These are phyloP conservation scores for Rosa persica DNA, from an alignment of 306 rosid genomes.

Conservation along the genomic window DNA sequence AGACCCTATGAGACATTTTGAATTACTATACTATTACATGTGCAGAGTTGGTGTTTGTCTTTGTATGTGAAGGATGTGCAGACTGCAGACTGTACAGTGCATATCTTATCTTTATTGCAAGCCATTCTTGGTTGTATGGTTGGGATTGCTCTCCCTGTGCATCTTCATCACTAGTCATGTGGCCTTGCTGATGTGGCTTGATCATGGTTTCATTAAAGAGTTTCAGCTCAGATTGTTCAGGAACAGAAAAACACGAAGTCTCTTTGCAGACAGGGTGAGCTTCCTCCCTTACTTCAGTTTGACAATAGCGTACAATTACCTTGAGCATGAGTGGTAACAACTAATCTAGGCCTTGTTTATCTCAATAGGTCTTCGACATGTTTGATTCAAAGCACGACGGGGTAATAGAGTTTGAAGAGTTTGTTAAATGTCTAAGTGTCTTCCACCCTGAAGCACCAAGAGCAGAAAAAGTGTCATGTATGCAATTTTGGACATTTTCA, in stretches of 20 bases:
- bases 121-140: too few species aligned
- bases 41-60: too few species aligned
- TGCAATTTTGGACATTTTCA: slow-evolving; percentile 14
- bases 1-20: too few species aligned
- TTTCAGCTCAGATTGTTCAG: slow-evolving; percentile 56
- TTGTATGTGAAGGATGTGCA: too few species aligned
- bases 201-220: too few species aligned
- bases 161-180: too few species aligned
- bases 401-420: slow-evolving; percentile 55
- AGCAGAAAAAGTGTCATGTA: slow-evolving; percentile 47
- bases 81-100: too few species aligned
- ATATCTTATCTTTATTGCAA: too few species aligned
- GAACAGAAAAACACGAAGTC: slow-evolving; percentile 41
- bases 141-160: too few species aligned
- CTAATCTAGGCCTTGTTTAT: background rate
- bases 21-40: too few species aligned
- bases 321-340: background rate
- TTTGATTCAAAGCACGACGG: slow-evolving; percentile 54
- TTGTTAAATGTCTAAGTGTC: slow-evolving; percentile 50
- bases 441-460: slow-evolving; percentile 60
- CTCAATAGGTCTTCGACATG: slow-evolving; percentile 43
- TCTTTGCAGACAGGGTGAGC: slow-evolving; percentile 51
- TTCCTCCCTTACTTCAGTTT: background rate
- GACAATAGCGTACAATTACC: background rate
- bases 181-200: too few species aligned